These are phyloP conservation scores for Syncephalis fuscata DNA, from an alignment of 371 early-diverging fungal genomes.

Conservation along the genomic window DNA sequence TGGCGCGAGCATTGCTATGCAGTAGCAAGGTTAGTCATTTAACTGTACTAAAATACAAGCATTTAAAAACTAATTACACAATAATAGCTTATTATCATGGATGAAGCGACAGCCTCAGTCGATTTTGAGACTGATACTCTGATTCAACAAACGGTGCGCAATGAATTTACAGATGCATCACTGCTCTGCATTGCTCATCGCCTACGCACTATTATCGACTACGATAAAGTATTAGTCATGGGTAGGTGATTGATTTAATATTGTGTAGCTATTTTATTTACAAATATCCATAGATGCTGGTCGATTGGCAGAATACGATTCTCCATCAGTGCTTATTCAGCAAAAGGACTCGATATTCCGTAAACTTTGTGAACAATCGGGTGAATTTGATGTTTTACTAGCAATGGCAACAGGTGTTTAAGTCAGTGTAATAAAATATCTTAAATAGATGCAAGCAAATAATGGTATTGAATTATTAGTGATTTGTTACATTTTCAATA, in stretches of 20 bases:
- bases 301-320: constrained; percentile 35
- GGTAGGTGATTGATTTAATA: constrained; percentile 15
- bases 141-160: constrained; percentile 52
- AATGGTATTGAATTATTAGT: too few species aligned
- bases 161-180: constrained; percentile 33
- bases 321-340: constrained; percentile 28
- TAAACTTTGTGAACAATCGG: constrained; percentile 44
- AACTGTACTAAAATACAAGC: constrained; percentile 14
- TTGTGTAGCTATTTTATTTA: neutral
- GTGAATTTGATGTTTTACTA: constrained; percentile 37
- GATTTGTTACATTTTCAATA: too few species aligned
- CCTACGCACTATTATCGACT: constrained; percentile 66
- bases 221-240: constrained; percentile 60
- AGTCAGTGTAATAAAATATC: too few species aligned
- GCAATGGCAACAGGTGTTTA: constrained; percentile 28
- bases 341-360: constrained; percentile 26
- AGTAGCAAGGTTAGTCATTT: constrained; percentile 45
- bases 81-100: constrained; percentile 20
- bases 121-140: constrained; percentile 44
- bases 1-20: constrained; percentile 59
- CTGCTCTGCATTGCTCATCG: constrained; percentile 51
- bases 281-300: constrained; percentile 24
- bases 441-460: too few species aligned
- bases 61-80: neutral
- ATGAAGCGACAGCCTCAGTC: constrained; percentile 68